phyloP scores from a whole-genome alignment of 768 basidiomycete species.

The Trametes gibbosa region DNA sequence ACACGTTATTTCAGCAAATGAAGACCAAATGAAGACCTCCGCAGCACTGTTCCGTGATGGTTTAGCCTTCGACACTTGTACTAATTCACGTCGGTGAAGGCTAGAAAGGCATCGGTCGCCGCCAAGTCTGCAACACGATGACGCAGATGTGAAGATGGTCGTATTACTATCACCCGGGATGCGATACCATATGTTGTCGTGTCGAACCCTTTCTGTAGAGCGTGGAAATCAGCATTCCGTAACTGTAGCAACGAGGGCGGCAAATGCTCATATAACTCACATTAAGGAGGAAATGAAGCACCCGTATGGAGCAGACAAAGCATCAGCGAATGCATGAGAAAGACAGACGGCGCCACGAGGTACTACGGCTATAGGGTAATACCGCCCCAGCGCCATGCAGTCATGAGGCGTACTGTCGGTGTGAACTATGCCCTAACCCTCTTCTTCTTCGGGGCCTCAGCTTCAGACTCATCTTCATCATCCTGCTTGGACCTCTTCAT shows the following conservation, averaged over 20 bases:
- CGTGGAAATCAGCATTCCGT: background rate
- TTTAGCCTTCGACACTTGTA: background rate
- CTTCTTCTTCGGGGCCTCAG: slow-evolving; percentile 39
- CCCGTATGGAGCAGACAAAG: background rate
- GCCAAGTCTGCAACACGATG: background rate
- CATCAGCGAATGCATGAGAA: slow-evolving; percentile 3
- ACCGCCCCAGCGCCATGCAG: background rate
- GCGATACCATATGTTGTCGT: background rate
- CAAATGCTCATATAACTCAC: background rate
- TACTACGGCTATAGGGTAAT: background rate
- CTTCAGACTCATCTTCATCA: slow-evolving; percentile 24
- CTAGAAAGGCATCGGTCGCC: background rate
- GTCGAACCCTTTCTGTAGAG: background rate
- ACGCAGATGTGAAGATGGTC: background rate
- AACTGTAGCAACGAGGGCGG: background rate
- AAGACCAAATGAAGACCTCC: slow-evolving; percentile 7
- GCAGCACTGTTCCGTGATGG: slow-evolving; percentile 4
- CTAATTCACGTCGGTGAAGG: background rate
- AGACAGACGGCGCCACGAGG: background rate
- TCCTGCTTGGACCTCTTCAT: slow-evolving; percentile 11
- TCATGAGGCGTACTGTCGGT: background rate
- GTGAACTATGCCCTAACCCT: slow-evolving; percentile 18
- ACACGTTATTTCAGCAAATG: slow-evolving; percentile 1
- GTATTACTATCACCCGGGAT: background rate
- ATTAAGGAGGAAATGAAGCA: background rate